A percentile compares a stretch with the other conserved stretches of the same genome.
Evolutionary conservation across 768 basidiomycete genomes (phyloP).

Genomic region (Rhodosporidiobolus sp.): DNA sequence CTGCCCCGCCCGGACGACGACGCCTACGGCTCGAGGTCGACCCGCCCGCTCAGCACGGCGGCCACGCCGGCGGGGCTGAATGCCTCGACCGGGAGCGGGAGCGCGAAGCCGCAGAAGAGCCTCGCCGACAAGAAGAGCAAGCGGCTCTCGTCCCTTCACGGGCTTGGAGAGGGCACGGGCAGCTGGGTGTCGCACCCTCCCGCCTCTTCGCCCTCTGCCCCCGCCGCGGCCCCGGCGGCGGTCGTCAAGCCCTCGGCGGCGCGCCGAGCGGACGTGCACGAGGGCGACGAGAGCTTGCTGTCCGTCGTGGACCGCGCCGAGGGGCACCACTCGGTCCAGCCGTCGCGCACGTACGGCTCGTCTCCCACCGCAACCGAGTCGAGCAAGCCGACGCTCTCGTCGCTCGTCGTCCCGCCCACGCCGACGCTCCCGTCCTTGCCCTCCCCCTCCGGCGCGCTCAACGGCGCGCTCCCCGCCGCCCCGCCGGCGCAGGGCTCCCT

Average conservation of each 20-base stretch:
- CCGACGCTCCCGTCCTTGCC: neutral
- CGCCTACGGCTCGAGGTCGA: neutral
- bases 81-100: neutral
- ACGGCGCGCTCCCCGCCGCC: neutral
- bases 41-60: neutral
- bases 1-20: conserved; percentile 31
- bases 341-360: conserved; percentile 20
- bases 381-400: too few relatives aligned
- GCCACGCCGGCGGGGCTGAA: neutral
- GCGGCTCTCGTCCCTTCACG: conserved; percentile 18
- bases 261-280: neutral
- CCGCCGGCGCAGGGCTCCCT: neutral
- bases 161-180: conserved; percentile 17
- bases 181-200: conserved; percentile 30
- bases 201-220: neutral
- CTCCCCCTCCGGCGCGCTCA: neutral
- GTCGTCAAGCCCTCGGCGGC: neutral
- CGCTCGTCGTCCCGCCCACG: neutral
- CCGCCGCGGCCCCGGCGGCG: neutral
- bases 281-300: conserved; percentile 27
- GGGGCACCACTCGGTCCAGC: conserved; percentile 9
- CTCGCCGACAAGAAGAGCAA: conserved; percentile 28
- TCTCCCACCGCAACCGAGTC: too few relatives aligned
- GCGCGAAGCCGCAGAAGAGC: conserved; percentile 6
- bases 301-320: conserved; percentile 32